Evolutionary conservation across 78 protist species (phyloP).

Genomic region (Dictyostelium citrinum): DNA sequence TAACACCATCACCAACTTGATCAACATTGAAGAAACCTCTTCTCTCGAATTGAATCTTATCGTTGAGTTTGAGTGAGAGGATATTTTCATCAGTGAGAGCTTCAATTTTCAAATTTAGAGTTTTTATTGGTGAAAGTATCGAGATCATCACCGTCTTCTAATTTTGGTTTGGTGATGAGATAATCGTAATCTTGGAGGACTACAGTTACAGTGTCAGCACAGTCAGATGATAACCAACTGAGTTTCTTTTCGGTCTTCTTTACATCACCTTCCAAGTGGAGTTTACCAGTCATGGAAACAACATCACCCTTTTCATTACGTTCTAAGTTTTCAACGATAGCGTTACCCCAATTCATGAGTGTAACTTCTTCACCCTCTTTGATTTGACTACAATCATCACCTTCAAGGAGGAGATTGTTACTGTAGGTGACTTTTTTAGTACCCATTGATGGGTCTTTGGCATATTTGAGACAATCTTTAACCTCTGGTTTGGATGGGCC

Average conservation of each 20-base stretch:
- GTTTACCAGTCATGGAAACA: constrained; percentile 37
- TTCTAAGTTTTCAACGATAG: constrained; percentile 51
- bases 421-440: constrained; percentile 71
- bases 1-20: constrained; percentile 52
- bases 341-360: constrained; percentile 97
- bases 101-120: constrained; percentile 42
- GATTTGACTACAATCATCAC: constrained; percentile 80
- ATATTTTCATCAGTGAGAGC: constrained; percentile 67
- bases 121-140: constrained; percentile 47
- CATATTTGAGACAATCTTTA: constrained; percentile 70
- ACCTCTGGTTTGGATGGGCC: constrained; percentile 45
- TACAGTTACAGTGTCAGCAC: constrained; percentile 19
- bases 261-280: constrained; percentile 84
- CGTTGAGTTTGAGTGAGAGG: constrained; percentile 74
- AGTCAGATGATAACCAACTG: constrained; percentile 90
- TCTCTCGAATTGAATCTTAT: constrained; percentile 93
- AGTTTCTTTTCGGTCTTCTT: constrained; percentile 93
- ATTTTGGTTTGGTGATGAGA: constrained; percentile 85
- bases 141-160: constrained; percentile 87
- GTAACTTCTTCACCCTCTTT: constrained; percentile 93
- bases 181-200: constrained; percentile 81
- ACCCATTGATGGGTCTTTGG: constrained; percentile 90
- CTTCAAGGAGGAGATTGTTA: constrained; percentile 75
- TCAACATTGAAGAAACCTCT: constrained; percentile 90
- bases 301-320: constrained; percentile 24